Percentiles rank a stretch among this genome's conserved stretches.
These are phyloP conservation scores for Thuja plicata DNA, from an alignment of 83 land plant species.

Conservation along the genomic window DNA sequence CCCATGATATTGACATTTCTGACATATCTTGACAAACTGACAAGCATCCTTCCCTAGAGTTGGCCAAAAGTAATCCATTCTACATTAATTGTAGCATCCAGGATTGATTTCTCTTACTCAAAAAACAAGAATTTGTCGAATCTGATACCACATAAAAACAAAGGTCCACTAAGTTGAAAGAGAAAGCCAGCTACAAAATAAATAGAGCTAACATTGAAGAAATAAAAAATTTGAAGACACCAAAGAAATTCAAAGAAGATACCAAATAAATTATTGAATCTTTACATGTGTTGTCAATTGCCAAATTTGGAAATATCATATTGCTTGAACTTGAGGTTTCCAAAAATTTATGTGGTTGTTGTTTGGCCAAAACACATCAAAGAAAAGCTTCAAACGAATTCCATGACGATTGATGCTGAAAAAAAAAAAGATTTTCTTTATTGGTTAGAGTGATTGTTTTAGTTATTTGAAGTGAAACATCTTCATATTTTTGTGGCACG, in stretches of 20 bases:
- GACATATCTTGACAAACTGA: too few species aligned
- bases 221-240: not conserved
- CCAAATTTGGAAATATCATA: too few species aligned
- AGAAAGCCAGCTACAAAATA: too few species aligned
- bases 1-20: too few species aligned
- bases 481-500: not conserved
- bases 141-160: not conserved
- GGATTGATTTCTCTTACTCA: not conserved
- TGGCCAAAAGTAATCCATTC: too few species aligned
- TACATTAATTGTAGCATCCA: not conserved
- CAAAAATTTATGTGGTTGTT: not conserved
- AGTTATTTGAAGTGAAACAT: not conserved
- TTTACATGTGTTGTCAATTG: too few species aligned
- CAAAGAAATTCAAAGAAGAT: not conserved
- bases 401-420: conserved; percentile 4
- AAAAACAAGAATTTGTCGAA: not conserved
- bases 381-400: not conserved
- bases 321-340: too few species aligned
- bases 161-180: not conserved
- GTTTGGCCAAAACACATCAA: not conserved
- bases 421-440: not conserved
- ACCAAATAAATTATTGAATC: not conserved
- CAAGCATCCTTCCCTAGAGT: too few species aligned
- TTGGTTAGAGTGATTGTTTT: not conserved
- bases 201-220: not conserved